Evolutionary conservation across 2,329 filamentous ascomycete genomes (phyloP), one percentile per base, ranked within the genome.

Genomic region (Davidsoniella virescens): DNA sequence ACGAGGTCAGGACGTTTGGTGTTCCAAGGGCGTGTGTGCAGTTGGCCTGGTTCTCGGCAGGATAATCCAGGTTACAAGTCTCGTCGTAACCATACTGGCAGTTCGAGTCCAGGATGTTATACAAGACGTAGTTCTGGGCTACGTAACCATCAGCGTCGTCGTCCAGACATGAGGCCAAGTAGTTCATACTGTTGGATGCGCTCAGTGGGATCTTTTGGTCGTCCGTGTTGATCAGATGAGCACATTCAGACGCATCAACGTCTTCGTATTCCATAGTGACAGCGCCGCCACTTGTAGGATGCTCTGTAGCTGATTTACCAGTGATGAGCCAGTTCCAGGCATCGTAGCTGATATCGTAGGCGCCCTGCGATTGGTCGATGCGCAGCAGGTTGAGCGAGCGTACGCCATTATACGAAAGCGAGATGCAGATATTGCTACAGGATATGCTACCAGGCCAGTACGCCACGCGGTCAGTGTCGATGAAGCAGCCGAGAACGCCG

Each of bases 331-430:
- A 71, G 66, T 76, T 76, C 72, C 73, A 79, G 46, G 75, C 74
- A 55, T 78, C 75, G 64, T 78, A 79, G 52, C 66, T 70, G 63
- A 79, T 70, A 61, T 79, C 76, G 60, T 75, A 60, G 48, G 74
- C 75, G 45, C 73, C 74, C 39, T 64, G 66, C 0, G 74, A 78
- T 47, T 65, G 61, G 64, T 78, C 76, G 55, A 79, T 64, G 59
- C 69, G 69, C 54, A 79, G 69, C 49, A 86, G 72, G 56, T 76
- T 68, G 51, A 80, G 61, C 38, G 62, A 65, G 53, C 72, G 70
- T 6, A 23, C 26, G 51, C 62, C 70, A 41, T 60, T 63, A 59
- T 71, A 63, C 51, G 64, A 67, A 54, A 78, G 63, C 60, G 70
- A 69, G 57, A 78, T 64, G 62, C 75, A 79, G 56, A 78, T 67